A percentile compares a stretch with the other conserved stretches of the same genome.
phyloP scores from a whole-genome alignment of 1,284 basidiomycete species.

The Malassezia japonica region DNA sequence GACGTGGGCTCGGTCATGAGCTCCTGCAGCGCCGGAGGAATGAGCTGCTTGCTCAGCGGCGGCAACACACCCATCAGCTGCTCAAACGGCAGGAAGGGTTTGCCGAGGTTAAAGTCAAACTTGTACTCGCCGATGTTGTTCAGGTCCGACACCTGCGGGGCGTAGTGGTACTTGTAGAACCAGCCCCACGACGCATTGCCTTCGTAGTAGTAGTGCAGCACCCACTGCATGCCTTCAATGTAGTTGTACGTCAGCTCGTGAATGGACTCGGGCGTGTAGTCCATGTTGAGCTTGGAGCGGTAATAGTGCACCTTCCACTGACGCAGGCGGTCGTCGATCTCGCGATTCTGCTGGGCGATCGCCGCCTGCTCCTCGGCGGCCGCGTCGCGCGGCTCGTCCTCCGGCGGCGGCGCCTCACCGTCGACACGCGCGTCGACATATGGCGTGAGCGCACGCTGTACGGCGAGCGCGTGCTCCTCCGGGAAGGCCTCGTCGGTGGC shows the following conservation, averaged over 20 bases:
- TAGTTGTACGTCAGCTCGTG: constrained; percentile 55
- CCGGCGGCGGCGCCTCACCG: constrained; percentile 7
- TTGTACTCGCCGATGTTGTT: constrained; percentile 64
- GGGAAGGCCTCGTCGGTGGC: constrained; percentile 40
- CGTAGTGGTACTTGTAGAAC: constrained; percentile 98
- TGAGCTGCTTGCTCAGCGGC: constrained; percentile 72
- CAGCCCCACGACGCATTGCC: constrained; percentile 95
- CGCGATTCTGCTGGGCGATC: constrained; percentile 52
- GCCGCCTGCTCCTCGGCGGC: neutral
- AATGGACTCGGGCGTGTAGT: constrained; percentile 53
- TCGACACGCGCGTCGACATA: constrained; percentile 68
- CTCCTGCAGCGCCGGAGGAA: constrained; percentile 79
- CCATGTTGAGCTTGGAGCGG: constrained; percentile 50
- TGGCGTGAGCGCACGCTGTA: constrained; percentile 73
- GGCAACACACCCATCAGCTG: constrained; percentile 98
- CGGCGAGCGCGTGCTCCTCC: constrained; percentile 54
- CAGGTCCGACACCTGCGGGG: constrained; percentile 64
- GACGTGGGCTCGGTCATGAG: constrained; percentile 79
- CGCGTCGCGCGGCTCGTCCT: constrained; percentile 19
- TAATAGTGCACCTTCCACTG: constrained; percentile 90
- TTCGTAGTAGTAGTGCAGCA: constrained; percentile 95
- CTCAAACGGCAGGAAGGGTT: constrained; percentile 85
- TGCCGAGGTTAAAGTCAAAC: constrained; percentile 77
- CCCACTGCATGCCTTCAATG: constrained; percentile 93
- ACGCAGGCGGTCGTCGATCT: constrained; percentile 71